Evolutionary conservation across 352 stramenopile genomes (phyloP).

Genomic region (Pythium grandisporangium): DNA sequence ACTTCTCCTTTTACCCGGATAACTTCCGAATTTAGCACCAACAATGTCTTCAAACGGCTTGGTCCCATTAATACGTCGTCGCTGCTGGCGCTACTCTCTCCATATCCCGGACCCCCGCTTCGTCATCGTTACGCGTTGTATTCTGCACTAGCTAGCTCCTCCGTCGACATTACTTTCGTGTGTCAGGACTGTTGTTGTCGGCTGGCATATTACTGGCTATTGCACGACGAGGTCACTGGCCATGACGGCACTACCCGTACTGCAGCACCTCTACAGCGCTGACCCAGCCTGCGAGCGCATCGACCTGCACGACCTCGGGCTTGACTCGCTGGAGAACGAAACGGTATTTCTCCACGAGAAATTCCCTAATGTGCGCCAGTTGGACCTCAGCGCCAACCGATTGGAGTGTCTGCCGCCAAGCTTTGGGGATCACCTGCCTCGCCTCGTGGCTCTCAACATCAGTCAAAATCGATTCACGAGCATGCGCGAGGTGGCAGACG

Average conservation of each 20-base stretch:
- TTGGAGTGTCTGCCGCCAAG: conserved; percentile 24
- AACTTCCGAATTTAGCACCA: too few relatives aligned
- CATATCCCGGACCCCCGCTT: too few relatives aligned
- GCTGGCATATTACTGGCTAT: too few relatives aligned
- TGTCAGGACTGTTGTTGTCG: too few relatives aligned
- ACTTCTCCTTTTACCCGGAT: too few relatives aligned
- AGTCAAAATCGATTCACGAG: conserved; percentile 37
- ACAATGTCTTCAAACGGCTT: too few relatives aligned
- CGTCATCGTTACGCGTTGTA: too few relatives aligned
- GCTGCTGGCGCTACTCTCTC: too few relatives aligned
- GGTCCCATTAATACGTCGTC: too few relatives aligned
- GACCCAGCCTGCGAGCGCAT: conserved; percentile 30
- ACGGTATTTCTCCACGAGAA: conserved; percentile 29
- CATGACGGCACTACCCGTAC: background rate
- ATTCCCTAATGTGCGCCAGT: conserved; percentile 33
- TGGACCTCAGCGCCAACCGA: conserved; percentile 51
- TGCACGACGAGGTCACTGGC: too few relatives aligned
- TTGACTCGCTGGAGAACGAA: conserved; percentile 22
- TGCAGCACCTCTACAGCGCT: conserved; percentile 17
- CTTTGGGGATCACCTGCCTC: conserved; percentile 26
- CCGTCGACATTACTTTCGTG: too few relatives aligned
- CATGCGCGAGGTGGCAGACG: conserved; percentile 27
- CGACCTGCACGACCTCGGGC: conserved; percentile 21
- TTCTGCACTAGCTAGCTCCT: too few relatives aligned
- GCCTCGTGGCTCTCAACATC: conserved; percentile 54